phyloP scores from a whole-genome alignment of 1,139 yeast species.

The Blastobotrys aristatus region DNA sequence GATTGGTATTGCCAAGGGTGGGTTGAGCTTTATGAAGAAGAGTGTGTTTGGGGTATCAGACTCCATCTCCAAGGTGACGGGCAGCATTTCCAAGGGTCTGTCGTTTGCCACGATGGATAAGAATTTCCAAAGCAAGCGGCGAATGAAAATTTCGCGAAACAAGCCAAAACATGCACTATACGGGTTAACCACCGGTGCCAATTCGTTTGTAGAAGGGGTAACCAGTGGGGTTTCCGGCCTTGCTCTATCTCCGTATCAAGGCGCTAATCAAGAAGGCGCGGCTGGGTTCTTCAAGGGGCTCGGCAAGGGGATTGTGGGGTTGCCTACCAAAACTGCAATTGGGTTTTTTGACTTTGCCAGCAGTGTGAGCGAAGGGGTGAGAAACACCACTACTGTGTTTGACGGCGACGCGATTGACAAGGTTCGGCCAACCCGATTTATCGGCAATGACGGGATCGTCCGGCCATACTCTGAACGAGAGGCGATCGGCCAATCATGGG shows the following conservation, averaged over 20 bases:
- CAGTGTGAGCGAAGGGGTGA: constrained; percentile 88
- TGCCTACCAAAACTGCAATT: constrained; percentile 95
- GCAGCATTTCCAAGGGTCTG: constrained; percentile 90
- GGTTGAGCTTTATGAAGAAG: constrained; percentile 86
- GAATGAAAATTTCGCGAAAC: constrained; percentile 63
- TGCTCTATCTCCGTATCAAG: constrained; percentile 86
- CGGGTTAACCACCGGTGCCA: constrained; percentile 83
- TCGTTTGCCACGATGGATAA: constrained; percentile 87
- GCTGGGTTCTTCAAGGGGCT: constrained; percentile 88
- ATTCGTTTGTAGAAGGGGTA: constrained; percentile 79
- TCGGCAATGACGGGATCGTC: constrained; percentile 64
- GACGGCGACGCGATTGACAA: constrained; percentile 76
- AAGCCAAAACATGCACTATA: constrained; percentile 84
- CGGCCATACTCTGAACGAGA: constrained; percentile 75
- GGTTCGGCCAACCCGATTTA: constrained; percentile 74
- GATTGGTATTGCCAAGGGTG: constrained; percentile 93
- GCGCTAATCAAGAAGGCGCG: constrained; percentile 81
- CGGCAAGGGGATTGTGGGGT: constrained; percentile 90
- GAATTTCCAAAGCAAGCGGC: constrained; percentile 67
- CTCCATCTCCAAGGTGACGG: constrained; percentile 87
- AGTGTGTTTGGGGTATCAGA: constrained; percentile 94
- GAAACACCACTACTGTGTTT: constrained; percentile 87
- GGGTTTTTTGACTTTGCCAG: constrained; percentile 92
- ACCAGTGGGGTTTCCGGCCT: constrained; percentile 87
- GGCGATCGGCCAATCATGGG: constrained; percentile 93